phyloP scores from a whole-genome alignment of 2,329 filamentous ascomycete species.

The Davidsoniella neocaledoniae region DNA sequence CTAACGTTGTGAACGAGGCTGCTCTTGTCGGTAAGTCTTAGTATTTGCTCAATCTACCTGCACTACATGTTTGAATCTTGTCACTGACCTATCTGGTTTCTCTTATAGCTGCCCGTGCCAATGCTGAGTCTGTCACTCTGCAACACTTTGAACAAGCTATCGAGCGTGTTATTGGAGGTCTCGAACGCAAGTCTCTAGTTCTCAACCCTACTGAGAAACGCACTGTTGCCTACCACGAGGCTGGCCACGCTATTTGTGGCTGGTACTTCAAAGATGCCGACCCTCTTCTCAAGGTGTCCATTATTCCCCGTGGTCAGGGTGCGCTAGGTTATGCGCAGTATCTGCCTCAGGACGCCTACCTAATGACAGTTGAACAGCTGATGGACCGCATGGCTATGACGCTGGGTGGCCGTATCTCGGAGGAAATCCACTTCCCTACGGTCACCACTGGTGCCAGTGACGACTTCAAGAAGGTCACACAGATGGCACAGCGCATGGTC shows the following conservation, averaged over 20 bases:
- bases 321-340: constrained; percentile 95
- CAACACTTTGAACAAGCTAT: constrained; percentile 93
- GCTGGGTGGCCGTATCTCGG: constrained; percentile 81
- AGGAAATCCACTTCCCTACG: constrained; percentile 92
- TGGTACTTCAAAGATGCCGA: constrained; percentile 98
- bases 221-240: constrained; percentile 95
- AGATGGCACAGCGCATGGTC: constrained; percentile 93
- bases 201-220: constrained; percentile 87
- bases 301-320: constrained; percentile 89
- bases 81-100: constrained; percentile 1
- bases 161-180: constrained; percentile 85
- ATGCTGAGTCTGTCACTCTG: constrained; percentile 70
- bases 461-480: constrained; percentile 96
- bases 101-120: constrained; percentile 57
- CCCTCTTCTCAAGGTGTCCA: constrained; percentile 92
- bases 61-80: background rate
- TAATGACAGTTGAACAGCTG: constrained; percentile 88
- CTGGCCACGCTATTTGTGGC: constrained; percentile 92
- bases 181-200: constrained; percentile 94
- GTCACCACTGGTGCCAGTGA: constrained; percentile 91
- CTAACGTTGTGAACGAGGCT: constrained; percentile 96
- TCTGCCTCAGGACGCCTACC: constrained; percentile 81
- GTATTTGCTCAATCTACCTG: background rate
- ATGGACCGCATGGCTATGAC: constrained; percentile 99
- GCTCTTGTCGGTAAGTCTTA: constrained; percentile 67